Base-by-base conservation (phyloP, 164 flowering plant genomes). In the Piper betle region DNA sequence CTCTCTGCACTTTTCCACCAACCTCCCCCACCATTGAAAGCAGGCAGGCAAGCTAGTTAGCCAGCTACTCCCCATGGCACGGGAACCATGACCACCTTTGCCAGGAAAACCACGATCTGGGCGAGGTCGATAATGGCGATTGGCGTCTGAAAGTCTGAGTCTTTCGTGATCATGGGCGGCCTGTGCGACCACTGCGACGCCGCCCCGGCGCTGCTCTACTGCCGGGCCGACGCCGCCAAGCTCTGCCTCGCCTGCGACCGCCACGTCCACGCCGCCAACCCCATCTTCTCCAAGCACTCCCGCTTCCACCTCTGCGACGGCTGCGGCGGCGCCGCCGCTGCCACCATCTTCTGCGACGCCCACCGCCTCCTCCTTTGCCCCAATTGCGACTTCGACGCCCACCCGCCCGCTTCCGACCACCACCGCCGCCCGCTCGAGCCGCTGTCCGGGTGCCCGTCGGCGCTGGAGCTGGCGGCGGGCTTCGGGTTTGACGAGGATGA, bases 141-240 rank as follows among this genome's bases (percentile, higher is more conserved):
- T 58, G 43, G 46, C 60, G 18, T 15, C 57, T 25, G 37, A 54
- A n/a, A 54, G 37, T 16, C 25, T 4, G 2, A 0, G 57, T 16
- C 7, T 16, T 13, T 20, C 7, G 48, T 6, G 38, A 60, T 37
- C 16, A 46, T 16, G 12, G 58, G 58, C 64, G 54, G 81, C 0
- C 64, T 79, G n/a, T 91, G 97, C 65, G 97, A 91, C 67, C 81
- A 75, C 70, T 91, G 97, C 59, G 69, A 73, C 25, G 73, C 74
- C 55, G 48, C 77, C 9, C 66, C 48, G 2, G 94, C 96, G 1
- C 57, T 91, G 0, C 46, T 91, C 2, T 88, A 82, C 82, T 91
- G 96, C 75, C 68, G 82, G 60, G 89, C 97, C 17, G 97, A 91
- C 64, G 76, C 88, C 0, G 97, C 97, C 0, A 86, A 78, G 77